Base-by-base conservation (phyloP, 257 asterid genomes). In the Rhazya stricta region DNA sequence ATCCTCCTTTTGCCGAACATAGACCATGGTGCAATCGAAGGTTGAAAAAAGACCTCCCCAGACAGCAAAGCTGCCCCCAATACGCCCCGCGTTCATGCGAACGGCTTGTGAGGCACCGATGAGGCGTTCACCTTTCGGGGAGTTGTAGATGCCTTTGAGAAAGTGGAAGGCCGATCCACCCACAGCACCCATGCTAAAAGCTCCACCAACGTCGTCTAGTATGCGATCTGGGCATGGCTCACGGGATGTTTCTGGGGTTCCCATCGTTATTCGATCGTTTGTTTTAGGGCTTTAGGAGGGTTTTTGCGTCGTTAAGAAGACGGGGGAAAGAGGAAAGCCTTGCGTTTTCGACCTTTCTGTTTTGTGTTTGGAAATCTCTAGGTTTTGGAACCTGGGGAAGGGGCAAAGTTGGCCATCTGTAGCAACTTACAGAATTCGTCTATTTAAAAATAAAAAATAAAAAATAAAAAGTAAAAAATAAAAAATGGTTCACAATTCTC, bases 131-230 rank as follows among this genome's bases (percentile, higher is more conserved):
- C 88, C 88, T 51, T 68, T 79, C 10, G 88, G 84, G 1, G 84
- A 84, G 51, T 79, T 79, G 79, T 84, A 81, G 67, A 71, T 15
- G 39, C 88, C 88, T 75, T 81, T 84, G 27, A 81, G 29, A 56
- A 81, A 84, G 61, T 84, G 85, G 67, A 73, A 81, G n/a, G 82
- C 82, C 2, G 84, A 78, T 32, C 88, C 88, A 25, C 88, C 88
- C 6, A 84, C 80, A 1, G 84, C 88, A 16, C 88, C 88, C 84
- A 84, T 79, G 34, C 82, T 84, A 27, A 81, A 81, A 2, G 80
- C 85, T 15, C 82, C 80, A 19, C 88, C 88, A 6, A 81, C 50
- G 63, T 84, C 85, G 71, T 81, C 85, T 9, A 83, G 77, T 32
- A 83, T 83, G 39, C 84, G 80, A 63, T 83, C 82, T 8, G 84